These are phyloP conservation scores for Bipolaris bicolor DNA, from an alignment of 2,329 filamentous ascomycete genomes.

Conservation along the genomic window DNA sequence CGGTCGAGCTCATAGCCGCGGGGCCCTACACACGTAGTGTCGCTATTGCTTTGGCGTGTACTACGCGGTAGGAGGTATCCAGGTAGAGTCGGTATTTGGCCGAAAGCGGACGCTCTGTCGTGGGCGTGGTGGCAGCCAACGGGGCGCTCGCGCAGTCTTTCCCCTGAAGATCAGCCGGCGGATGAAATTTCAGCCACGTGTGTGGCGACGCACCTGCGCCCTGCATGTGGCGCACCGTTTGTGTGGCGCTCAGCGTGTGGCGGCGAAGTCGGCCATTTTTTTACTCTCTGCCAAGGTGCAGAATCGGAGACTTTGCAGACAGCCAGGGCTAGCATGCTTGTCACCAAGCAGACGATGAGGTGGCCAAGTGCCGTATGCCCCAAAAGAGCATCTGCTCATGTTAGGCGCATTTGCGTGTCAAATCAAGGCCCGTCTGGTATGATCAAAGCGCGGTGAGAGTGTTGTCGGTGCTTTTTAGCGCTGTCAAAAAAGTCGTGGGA, in stretches of 20 bases:
- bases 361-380: conserved; percentile 1
- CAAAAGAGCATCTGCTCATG: conserved; percentile 3
- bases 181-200: conserved; percentile 1
- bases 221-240: not conserved
- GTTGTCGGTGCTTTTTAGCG: conserved; percentile 17
- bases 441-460: conserved; percentile 25
- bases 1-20: no score
- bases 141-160: not conserved
- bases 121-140: not conserved
- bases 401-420: conserved; percentile 18
- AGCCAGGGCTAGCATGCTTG: not conserved
- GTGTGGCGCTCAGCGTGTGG: not conserved
- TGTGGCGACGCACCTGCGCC: not conserved
- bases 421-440: conserved; percentile 6
- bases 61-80: no score
- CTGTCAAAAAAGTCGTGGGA: conserved; percentile 27
- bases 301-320: not conserved
- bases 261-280: not conserved
- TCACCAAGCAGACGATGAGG: conserved; percentile 3
- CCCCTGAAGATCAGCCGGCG: conserved; percentile 19
- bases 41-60: no score
- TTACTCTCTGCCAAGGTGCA: not conserved
- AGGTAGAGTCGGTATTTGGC: not conserved
- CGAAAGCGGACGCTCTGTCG: not conserved
- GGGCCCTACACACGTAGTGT: no score